These are phyloP conservation scores for Curvularia eragrostidis DNA, from an alignment of 2,329 filamentous ascomycete genomes.

Conservation along the genomic window DNA sequence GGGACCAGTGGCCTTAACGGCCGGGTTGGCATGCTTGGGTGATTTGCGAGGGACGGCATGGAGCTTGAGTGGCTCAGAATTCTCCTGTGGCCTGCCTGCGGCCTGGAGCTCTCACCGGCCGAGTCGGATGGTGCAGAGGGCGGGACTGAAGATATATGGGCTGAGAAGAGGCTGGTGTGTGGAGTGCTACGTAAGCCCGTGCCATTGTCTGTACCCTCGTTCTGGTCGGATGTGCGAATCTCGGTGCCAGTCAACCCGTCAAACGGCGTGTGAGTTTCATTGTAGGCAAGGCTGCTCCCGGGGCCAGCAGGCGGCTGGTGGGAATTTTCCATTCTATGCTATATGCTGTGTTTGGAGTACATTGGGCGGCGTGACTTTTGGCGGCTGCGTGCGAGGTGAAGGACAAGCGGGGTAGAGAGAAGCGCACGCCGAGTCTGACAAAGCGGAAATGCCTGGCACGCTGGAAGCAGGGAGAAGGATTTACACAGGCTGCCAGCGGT, in stretches of 20 bases:
- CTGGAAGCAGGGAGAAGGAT: neutral
- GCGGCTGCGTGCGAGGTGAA: conserved; percentile 1
- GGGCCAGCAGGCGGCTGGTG: conserved; percentile 23
- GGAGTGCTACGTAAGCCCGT: conserved; percentile 21
- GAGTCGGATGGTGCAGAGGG: conserved; percentile 23
- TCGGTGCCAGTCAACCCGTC: conserved; percentile 17
- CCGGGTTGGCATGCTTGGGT: conserved; percentile 37
- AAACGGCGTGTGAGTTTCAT: conserved; percentile 15
- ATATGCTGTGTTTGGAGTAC: conserved; percentile 10
- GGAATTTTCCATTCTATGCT: conserved; percentile 26
- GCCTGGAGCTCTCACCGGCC: conserved; percentile 11
- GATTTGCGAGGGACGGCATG: conserved; percentile 35
- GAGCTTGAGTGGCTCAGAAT: conserved; percentile 39
- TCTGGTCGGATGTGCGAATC: conserved; percentile 22
- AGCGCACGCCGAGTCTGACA: conserved; percentile 4
- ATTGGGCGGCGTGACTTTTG: conserved; percentile 14
- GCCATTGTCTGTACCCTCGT: conserved; percentile 17
- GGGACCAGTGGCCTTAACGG: conserved; percentile 37
- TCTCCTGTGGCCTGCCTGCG: conserved; percentile 21
- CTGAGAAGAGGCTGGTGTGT: conserved; percentile 40
- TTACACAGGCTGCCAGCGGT: conserved; percentile 7
- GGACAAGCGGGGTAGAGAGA: conserved; percentile 11
- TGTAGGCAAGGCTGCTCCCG: conserved; percentile 19
- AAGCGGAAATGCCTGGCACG: conserved; percentile 1
- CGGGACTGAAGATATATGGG: conserved; percentile 25